Base-by-base conservation (phyloP, 2,329 filamentous ascomycete genomes). In the Aspergillus candidus region DNA sequence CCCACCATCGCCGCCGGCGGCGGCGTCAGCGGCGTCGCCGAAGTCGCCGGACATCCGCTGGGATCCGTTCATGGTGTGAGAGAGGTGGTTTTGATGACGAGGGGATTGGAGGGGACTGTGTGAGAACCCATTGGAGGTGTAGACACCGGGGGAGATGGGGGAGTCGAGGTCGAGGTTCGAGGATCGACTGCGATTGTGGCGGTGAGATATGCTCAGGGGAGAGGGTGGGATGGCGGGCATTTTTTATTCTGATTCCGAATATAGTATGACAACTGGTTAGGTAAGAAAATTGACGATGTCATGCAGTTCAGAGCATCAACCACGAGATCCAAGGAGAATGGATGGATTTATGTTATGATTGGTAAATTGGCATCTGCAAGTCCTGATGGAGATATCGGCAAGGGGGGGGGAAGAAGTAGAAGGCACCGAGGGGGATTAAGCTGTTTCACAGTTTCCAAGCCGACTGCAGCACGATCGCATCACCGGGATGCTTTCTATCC, bases 1-100 rank as follows among this genome's bases (percentile, higher is more conserved):
- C 22, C 22, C 22, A 27, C 22, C 22, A 27, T 27, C 22, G 8
- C 22, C 22, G 6, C 22, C 22, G 35, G 70, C 68, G 2, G 61
- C 64, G n/a, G 54, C 52, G 27, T 62, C 61, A 35, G 54, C 45
- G 15, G 55, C 41, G 11, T 46, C 53, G n/a, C 61, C 60, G 50
- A 67, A 69, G 45, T 70, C 67, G 46, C 61, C 67, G 11, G 67
- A 66, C 49, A 63, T 62, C 31, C 68, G 62, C 12, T 61, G 53
- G 22, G 58, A 61, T 27, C 60, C 64, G 44, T 60, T 65, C 54
- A 65, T 60, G 17, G 57, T 58, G 38, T 61, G 62, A 38, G 64
- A 59, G 42, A 63, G 64, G 39, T 58, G 57, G 34, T 62, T 66
- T 41, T 65, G 64, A 38, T 62, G 60, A 40, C 51, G 59, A 36